phyloP scores from a whole-genome alignment of 2,329 filamentous ascomycete genomes.

The Alternaria gaisen region DNA sequence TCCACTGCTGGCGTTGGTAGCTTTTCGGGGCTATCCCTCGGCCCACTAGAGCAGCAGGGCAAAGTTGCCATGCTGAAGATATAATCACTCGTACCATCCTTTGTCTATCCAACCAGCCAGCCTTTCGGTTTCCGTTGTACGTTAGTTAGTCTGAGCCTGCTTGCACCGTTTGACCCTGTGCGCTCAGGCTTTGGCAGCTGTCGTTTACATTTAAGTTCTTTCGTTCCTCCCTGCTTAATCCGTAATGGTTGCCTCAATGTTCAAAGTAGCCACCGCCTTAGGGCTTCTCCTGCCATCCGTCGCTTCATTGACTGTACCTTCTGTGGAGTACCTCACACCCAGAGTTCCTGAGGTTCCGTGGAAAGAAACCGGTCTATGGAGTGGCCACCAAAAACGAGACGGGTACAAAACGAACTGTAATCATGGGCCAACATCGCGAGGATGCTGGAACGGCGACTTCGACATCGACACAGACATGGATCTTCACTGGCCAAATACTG shows the following conservation, averaged over 20 bases:
- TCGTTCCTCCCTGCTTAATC: conserved; percentile 12
- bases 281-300: conserved; percentile 26
- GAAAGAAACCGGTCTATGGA: conserved; percentile 29
- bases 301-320: conserved; percentile 29
- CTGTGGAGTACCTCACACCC: conserved; percentile 14
- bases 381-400: conserved; percentile 15
- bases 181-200: neutral
- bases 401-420: conserved; percentile 28
- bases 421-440: conserved; percentile 34
- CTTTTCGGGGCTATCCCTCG: conserved; percentile 20
- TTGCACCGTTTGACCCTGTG: conserved; percentile 10
- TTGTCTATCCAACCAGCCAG: conserved; percentile 13
- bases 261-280: conserved; percentile 16
- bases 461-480: conserved; percentile 57
- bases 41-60: conserved; percentile 19
- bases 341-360: conserved; percentile 32
- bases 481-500: conserved; percentile 53
- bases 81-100: conserved; percentile 32
- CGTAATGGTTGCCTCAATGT: conserved; percentile 20
- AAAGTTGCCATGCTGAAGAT: conserved; percentile 21
- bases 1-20: conserved; percentile 27
- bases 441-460: conserved; percentile 43
- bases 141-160: conserved; percentile 6
- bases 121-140: conserved; percentile 20
- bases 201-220: conserved; percentile 16